A percentile compares a stretch with the other conserved stretches of the same genome.
phyloP scores from a whole-genome alignment of 2,329 filamentous ascomycete species.

The Botryotinia globosa region DNA sequence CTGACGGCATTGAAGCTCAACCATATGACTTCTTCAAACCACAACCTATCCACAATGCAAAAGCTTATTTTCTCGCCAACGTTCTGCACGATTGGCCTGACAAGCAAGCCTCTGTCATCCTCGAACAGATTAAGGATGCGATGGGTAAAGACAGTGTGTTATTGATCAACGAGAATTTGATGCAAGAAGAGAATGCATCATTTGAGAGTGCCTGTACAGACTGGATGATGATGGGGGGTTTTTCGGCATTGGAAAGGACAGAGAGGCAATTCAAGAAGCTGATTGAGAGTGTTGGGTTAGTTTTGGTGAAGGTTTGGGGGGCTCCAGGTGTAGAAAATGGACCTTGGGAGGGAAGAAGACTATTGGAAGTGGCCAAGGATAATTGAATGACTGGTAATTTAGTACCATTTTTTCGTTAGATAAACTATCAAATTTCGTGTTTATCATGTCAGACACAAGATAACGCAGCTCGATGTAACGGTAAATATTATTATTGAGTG shows the following conservation, averaged over 20 bases:
- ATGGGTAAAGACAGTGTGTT: conserved; percentile 1
- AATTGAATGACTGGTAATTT: background rate
- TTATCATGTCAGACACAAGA: background rate
- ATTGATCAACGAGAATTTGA: conserved; percentile 14
- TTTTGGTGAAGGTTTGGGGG: background rate
- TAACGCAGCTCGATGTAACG: background rate
- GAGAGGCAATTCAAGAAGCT: conserved; percentile 7
- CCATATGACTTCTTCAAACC: conserved; percentile 4
- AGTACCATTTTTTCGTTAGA: background rate
- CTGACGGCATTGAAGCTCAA: conserved; percentile 4
- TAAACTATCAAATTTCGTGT: no score
- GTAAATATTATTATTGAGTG: background rate
- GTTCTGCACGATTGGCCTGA: conserved; percentile 17
- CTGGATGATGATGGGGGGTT: conserved; percentile 9
- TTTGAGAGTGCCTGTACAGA: background rate
- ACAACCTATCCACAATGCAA: conserved; percentile 1
- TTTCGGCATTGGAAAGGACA: conserved; percentile 13
- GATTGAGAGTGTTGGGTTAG: background rate
- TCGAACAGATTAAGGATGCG: conserved; percentile 7
- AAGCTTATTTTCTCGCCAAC: conserved; percentile 13
- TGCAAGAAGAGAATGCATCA: conserved; percentile 2
- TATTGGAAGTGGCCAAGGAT: conserved; percentile 13
- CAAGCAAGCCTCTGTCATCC: conserved; percentile 3
- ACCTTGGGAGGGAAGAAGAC: background rate
- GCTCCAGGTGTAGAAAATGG: background rate